A percentile compares a stretch with the other conserved stretches of the same genome.
Evolutionary conservation across 441 rosid genomes (phyloP).

Genomic region (Manihot esculenta): DNA sequence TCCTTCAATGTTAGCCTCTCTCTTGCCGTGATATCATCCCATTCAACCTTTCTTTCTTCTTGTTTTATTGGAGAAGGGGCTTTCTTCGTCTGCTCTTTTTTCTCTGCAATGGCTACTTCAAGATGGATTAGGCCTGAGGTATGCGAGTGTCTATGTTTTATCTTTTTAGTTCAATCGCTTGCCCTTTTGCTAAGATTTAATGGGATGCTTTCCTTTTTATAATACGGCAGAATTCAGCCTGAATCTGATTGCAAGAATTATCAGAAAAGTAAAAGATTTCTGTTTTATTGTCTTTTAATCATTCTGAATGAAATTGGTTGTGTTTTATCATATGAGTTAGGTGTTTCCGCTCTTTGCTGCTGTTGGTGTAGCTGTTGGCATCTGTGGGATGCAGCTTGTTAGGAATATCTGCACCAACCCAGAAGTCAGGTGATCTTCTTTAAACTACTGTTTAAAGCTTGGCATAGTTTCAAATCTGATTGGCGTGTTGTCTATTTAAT

Average conservation of each 20-base stretch:
- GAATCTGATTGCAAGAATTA: background rate
- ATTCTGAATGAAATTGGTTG: background rate
- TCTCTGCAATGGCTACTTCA: conserved; percentile 19
- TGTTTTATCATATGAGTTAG: conserved; percentile 19
- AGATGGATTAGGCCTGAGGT: conserved; percentile 47
- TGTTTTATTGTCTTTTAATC: background rate
- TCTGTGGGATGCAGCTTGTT: conserved; percentile 54
- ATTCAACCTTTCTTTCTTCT: background rate
- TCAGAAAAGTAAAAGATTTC: background rate
- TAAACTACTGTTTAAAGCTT: too few species aligned
- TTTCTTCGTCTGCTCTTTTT: background rate
- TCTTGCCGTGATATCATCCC: background rate
- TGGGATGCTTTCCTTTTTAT: background rate
- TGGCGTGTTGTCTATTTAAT: background rate
- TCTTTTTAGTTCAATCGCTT: too few species aligned
- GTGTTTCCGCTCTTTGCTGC: conserved; percentile 60
- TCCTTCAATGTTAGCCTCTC: background rate
- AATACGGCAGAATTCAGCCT: background rate
- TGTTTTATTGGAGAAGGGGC: background rate
- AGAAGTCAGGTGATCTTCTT: conserved; percentile 49
- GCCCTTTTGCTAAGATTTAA: background rate
- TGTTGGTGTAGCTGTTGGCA: conserved; percentile 50
- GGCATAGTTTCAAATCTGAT: too few species aligned
- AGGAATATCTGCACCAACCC: conserved; percentile 56
- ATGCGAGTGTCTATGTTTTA: too few species aligned